These are phyloP conservation scores for Grosmannia clavigera DNA, from an alignment of 2,329 filamentous ascomycete species.

Conservation along the genomic window DNA sequence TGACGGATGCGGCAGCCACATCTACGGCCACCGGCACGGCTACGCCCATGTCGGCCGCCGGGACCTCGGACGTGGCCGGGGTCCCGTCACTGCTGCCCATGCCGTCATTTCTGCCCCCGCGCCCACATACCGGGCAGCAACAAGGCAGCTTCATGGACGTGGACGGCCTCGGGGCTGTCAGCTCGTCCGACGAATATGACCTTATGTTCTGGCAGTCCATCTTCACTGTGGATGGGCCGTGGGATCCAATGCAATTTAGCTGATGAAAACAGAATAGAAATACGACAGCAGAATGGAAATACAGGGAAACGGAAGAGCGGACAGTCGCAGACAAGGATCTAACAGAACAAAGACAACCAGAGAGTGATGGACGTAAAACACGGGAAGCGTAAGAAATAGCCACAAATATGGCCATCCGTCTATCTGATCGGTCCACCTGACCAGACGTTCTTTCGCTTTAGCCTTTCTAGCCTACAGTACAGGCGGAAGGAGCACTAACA, in stretches of 20 bases:
- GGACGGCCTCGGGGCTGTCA: constrained; percentile 1
- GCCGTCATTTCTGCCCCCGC: background rate
- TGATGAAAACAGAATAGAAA: background rate
- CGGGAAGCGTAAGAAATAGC: background rate
- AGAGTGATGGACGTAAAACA: background rate
- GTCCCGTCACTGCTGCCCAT: background rate
- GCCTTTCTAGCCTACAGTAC: too few species aligned
- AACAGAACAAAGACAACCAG: too few species aligned
- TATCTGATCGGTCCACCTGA: too few species aligned
- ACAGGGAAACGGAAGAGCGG: background rate
- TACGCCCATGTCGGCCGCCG: background rate
- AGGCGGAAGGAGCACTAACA: too few species aligned
- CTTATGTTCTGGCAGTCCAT: constrained; percentile 4
- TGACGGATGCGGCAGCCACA: background rate
- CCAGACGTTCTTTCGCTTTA: too few species aligned
- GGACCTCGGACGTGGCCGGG: background rate
- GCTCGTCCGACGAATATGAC: constrained; percentile 4
- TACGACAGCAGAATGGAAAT: too few species aligned
- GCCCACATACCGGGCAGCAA: background rate
- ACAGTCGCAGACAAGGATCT: background rate
- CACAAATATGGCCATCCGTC: too few species aligned
- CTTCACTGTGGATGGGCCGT: background rate
- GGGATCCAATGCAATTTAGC: constrained; percentile 2
- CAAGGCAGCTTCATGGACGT: constrained; percentile 5
- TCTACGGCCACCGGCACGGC: background rate